Conservation (phyloP, 1,284 basidiomycete species). For the Cystobasidium slooffiae region DNA sequence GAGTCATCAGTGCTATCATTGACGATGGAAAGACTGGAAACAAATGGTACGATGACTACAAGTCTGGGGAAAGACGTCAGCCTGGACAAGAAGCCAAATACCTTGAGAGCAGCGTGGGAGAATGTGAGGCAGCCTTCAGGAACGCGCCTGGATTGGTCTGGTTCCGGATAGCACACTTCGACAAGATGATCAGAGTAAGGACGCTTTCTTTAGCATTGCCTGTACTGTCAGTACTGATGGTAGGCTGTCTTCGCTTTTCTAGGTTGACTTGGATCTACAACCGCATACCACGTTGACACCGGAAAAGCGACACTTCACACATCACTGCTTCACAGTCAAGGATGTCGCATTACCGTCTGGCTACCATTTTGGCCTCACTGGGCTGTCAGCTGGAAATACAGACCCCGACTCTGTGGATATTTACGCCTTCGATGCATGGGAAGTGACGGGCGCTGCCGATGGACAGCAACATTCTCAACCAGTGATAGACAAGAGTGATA, state of each 20-base stretch:
- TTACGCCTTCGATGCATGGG: conserved; percentile 49
- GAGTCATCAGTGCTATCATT: conserved; percentile 53
- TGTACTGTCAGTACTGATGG: background rate
- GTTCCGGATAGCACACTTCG: conserved; percentile 53
- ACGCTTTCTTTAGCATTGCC: background rate
- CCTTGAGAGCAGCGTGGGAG: conserved; percentile 51
- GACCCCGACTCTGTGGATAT: conserved; percentile 54
- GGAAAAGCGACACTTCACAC: conserved; percentile 52
- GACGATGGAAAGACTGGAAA: conserved; percentile 52
- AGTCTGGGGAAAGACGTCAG: conserved; percentile 42
- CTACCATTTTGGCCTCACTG: conserved; percentile 51
- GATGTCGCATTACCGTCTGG: conserved; percentile 50
- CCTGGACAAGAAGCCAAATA: conserved; percentile 52
- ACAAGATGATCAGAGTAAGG: conserved; percentile 50
- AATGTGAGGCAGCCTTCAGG: conserved; percentile 54
- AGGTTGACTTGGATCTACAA: conserved; percentile 54
- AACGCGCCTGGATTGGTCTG: conserved; percentile 54
- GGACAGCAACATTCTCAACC: conserved; percentile 28
- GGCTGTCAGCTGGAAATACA: conserved; percentile 51
- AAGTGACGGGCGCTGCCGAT: conserved; percentile 36
- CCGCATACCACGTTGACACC: conserved; percentile 54
- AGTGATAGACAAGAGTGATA: conserved; percentile 10
- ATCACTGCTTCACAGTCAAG: conserved; percentile 53
- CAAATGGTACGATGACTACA: conserved; percentile 51
- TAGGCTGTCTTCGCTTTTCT: background rate